These are phyloP conservation scores for Solanum pinnatisectum DNA, from an alignment of 257 asterid genomes.

Conservation along the genomic window DNA sequence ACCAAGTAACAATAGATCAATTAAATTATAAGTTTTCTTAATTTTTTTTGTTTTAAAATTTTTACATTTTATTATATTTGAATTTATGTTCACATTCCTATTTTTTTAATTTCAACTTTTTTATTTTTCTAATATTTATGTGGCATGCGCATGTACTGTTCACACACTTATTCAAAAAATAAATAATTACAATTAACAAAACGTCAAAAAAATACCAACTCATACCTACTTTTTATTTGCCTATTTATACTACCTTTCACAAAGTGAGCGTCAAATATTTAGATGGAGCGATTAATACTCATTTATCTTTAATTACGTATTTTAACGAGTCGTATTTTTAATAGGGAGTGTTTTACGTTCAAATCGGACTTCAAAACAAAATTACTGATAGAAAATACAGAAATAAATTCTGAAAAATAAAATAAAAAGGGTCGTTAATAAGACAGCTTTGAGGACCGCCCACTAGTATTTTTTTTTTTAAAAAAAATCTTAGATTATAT, in stretches of 20 bases:
- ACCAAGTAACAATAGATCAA: neutral
- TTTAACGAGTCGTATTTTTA: neutral
- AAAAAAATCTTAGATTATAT: neutral
- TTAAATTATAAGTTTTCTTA: no score
- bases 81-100: neutral
- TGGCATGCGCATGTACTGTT: neutral
- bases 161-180: no score
- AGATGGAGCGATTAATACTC: neutral
- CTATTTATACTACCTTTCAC: neutral
- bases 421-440: neutral
- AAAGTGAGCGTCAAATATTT: neutral
- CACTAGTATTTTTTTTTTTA: neutral
- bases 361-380: neutral
- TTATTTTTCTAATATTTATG: neutral
- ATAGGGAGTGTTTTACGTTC: neutral
- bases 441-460: constrained; percentile 2
- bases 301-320: neutral
- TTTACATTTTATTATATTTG: neutral
- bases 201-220: neutral
- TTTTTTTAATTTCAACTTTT: neutral
- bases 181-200: neutral
- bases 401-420: neutral
- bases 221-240: neutral
- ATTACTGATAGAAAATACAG: neutral
- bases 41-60: neutral